These are phyloP conservation scores for Warburgia ugandensis DNA, from an alignment of 164 flowering plant genomes.

Conservation along the genomic window DNA sequence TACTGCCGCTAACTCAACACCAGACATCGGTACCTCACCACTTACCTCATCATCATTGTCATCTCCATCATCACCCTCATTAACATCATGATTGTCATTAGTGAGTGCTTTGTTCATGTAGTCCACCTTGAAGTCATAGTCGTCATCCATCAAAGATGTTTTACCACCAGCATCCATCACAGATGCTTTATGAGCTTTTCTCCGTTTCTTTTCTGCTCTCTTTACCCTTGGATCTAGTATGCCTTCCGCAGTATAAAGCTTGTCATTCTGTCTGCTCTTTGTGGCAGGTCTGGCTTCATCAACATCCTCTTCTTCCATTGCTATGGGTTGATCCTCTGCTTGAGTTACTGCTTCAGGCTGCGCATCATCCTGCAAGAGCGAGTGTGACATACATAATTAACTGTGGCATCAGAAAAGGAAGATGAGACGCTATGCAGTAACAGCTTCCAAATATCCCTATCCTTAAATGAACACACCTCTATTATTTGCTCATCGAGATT, in stretches of 20 bases:
- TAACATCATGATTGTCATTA: constrained; percentile 13
- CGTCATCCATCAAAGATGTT: constrained; percentile 24
- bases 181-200: constrained; percentile 39
- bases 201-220: constrained; percentile 69
- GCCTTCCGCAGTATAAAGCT: constrained; percentile 71
- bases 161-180: constrained; percentile 22
- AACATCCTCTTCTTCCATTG: constrained; percentile 28
- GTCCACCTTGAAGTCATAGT: constrained; percentile 84
- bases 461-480: constrained; percentile 44
- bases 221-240: constrained; percentile 59
- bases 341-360: constrained; percentile 17
- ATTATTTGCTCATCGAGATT: constrained; percentile 61
- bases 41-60: constrained; percentile 7
- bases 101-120: constrained; percentile 27
- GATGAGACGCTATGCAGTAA: background rate
- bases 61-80: constrained; percentile 16
- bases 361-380: constrained; percentile 27
- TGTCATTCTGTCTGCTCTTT: constrained; percentile 55
- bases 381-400: background rate
- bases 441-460: background rate
- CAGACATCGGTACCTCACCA: constrained; percentile 17
- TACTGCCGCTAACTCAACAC: constrained; percentile 9
- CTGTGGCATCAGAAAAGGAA: background rate
- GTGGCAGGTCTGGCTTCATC: constrained; percentile 23
- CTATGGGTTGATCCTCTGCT: constrained; percentile 46